These are phyloP conservation scores for Camelina neglecta DNA, from an alignment of 345 rosid species.

Conservation along the genomic window DNA sequence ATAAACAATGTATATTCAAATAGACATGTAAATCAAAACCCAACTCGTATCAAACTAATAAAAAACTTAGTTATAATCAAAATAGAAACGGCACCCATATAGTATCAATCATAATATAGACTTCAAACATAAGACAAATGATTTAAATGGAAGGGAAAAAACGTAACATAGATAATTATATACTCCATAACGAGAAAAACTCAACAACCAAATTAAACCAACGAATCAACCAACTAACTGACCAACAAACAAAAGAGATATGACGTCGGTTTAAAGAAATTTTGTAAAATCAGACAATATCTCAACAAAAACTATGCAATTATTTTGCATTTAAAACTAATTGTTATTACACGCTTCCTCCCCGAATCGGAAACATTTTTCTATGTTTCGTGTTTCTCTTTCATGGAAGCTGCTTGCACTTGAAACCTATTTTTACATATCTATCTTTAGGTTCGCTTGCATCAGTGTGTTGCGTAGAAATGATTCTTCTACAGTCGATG, in stretches of 20 bases:
- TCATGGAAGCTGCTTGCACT: slow-evolving; percentile 38
- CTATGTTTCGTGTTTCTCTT: slow-evolving; percentile 12
- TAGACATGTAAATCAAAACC: background rate
- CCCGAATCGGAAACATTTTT: slow-evolving; percentile 38
- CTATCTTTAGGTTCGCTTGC: background rate
- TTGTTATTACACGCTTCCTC: slow-evolving; percentile 31
- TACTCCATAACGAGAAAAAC: slow-evolving; percentile 17
- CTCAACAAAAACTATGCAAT: slow-evolving; percentile 19
- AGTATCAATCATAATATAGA: slow-evolving; percentile 9
- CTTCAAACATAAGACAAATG: slow-evolving; percentile 26
- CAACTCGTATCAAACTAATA: background rate
- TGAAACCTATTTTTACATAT: slow-evolving; percentile 14
- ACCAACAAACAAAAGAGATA: slow-evolving; percentile 44
- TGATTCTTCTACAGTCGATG: background rate
- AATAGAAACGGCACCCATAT: slow-evolving; percentile 11
- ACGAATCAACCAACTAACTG: slow-evolving; percentile 40
- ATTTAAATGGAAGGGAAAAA: slow-evolving; percentile 6
- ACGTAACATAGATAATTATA: background rate
- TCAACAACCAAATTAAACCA: slow-evolving; percentile 42
- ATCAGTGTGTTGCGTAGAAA: background rate
- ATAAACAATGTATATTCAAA: background rate
- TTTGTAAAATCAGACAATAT: slow-evolving; percentile 37
- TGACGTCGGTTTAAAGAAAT: slow-evolving; percentile 30
- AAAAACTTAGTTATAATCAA: no score
- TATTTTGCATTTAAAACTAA: slow-evolving; percentile 33